These are phyloP conservation scores for Myotisia sp. DNA, from an alignment of 2,329 filamentous ascomycete species.

Conservation along the genomic window DNA sequence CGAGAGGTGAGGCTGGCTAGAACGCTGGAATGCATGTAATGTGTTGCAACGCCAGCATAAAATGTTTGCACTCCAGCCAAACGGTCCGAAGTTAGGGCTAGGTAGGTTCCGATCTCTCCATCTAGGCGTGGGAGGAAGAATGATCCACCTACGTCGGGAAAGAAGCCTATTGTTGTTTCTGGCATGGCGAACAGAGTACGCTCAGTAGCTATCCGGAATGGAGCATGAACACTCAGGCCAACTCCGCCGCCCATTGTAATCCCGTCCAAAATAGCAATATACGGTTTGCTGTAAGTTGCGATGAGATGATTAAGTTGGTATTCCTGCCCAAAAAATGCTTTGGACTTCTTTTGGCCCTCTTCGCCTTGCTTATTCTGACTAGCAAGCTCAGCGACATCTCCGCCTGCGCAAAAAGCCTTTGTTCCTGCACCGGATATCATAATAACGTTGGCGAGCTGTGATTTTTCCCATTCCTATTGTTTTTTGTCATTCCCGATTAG, in stretches of 20 bases:
- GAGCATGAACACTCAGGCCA: slow-evolving; percentile 83
- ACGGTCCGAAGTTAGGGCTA: slow-evolving; percentile 77
- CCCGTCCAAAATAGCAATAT: slow-evolving; percentile 91
- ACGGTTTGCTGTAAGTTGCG: slow-evolving; percentile 83
- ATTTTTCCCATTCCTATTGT: slow-evolving; percentile 76
- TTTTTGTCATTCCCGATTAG: background rate
- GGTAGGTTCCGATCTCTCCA: slow-evolving; percentile 75
- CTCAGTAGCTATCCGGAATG: slow-evolving; percentile 92
- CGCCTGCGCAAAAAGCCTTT: slow-evolving; percentile 81
- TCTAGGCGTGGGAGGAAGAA: slow-evolving; percentile 91
- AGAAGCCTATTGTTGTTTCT: slow-evolving; percentile 95
- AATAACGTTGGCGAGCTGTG: slow-evolving; percentile 80
- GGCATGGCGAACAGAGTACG: slow-evolving; percentile 96
- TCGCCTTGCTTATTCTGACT: slow-evolving; percentile 50
- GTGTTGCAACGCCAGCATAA: slow-evolving; percentile 83
- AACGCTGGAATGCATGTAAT: slow-evolving; percentile 86
- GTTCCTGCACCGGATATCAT: slow-evolving; percentile 81
- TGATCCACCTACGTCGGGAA: slow-evolving; percentile 90
- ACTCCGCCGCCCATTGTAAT: slow-evolving; percentile 98
- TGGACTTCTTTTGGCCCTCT: slow-evolving; percentile 59
- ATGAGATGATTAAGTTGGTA: slow-evolving; percentile 94
- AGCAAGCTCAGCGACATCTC: slow-evolving; percentile 73
- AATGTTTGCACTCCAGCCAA: slow-evolving; percentile 73
- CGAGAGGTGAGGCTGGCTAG: slow-evolving; percentile 69
- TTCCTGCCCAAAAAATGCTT: slow-evolving; percentile 83